Evolutionary conservation across 75 land plant species (phyloP).

Genomic region (Isoetes taiwanensis): DNA sequence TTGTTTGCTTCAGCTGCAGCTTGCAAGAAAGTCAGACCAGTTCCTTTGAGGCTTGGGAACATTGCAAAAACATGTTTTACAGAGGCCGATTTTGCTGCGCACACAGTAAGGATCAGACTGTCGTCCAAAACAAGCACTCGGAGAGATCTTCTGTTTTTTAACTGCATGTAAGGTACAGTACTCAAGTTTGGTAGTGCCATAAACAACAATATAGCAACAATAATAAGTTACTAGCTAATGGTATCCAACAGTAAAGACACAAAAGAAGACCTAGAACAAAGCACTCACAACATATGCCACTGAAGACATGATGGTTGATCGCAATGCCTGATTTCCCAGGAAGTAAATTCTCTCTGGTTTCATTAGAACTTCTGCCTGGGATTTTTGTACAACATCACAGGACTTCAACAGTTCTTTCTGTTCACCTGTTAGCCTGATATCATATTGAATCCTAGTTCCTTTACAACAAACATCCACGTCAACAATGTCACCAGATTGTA

Average conservation of each 20-base stretch:
- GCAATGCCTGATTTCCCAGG: constrained; percentile 59
- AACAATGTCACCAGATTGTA: constrained; percentile 30
- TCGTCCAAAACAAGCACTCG: constrained; percentile 61
- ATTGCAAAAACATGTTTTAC: constrained; percentile 30
- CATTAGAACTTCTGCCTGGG: neutral
- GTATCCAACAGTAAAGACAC: too few species aligned
- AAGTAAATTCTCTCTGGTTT: constrained; percentile 71
- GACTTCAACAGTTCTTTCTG: neutral
- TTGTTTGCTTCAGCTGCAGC: constrained; percentile 35
- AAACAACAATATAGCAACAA: too few species aligned
- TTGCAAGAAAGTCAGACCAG: constrained; percentile 27
- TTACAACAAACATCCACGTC: constrained; percentile 43
- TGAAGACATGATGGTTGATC: constrained; percentile 31
- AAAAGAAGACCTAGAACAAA: neutral
- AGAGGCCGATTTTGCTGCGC: constrained; percentile 28
- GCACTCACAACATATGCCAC: constrained; percentile 39
- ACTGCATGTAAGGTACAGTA: too few species aligned
- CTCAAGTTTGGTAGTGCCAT: too few species aligned
- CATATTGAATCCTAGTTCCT: constrained; percentile 49
- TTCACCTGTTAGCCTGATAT: constrained; percentile 8
- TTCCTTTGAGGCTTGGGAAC: constrained; percentile 39
- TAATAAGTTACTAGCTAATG: too few species aligned
- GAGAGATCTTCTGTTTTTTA: constrained; percentile 19
- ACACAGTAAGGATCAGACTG: constrained; percentile 46
- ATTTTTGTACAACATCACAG: neutral